Conservation (phyloP, 2,329 filamentous ascomycete species). For the Aspergillus sp. region DNA sequence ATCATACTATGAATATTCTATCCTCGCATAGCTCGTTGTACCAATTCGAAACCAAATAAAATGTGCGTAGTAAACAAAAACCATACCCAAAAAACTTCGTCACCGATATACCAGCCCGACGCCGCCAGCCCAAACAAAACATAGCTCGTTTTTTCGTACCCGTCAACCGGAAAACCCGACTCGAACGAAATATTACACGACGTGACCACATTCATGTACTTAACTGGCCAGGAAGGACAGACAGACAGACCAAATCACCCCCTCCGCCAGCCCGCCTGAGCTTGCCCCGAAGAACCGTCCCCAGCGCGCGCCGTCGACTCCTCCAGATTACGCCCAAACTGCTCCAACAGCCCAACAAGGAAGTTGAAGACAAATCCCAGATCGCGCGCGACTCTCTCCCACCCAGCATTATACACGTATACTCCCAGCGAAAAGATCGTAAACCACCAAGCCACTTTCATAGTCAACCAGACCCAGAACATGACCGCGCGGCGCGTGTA, state of each 20-base stretch:
- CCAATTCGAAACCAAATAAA: neutral
- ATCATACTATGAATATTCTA: neutral
- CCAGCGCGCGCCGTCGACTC: constrained; percentile 4
- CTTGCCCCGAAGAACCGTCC: neutral
- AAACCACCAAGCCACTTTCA: constrained; percentile 66
- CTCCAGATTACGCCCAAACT: constrained; percentile 47
- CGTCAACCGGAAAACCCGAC: neutral
- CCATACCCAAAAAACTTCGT: neutral
- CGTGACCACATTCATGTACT: too few relatives aligned
- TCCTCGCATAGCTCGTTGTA: neutral
- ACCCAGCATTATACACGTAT: constrained; percentile 51
- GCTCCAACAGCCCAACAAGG: constrained; percentile 62
- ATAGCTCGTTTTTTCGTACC: neutral
- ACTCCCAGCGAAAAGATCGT: constrained; percentile 55
- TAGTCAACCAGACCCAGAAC: constrained; percentile 71
- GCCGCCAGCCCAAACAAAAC: neutral
- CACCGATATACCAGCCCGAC: constrained; percentile 1
- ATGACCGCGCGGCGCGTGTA: constrained; percentile 71
- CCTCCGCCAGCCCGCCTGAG: constrained; percentile 33
- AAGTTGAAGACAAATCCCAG: constrained; percentile 61
- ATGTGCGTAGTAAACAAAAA: neutral
- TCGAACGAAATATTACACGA: neutral
- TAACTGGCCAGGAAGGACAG: neutral
- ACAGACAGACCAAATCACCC: constrained; percentile 9
- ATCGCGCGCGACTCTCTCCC: constrained; percentile 34